Percentiles rank a stretch among this genome's conserved stretches.
These are phyloP conservation scores for Aquilaria sinensis DNA, from an alignment of 345 rosid species.

Conservation along the genomic window DNA sequence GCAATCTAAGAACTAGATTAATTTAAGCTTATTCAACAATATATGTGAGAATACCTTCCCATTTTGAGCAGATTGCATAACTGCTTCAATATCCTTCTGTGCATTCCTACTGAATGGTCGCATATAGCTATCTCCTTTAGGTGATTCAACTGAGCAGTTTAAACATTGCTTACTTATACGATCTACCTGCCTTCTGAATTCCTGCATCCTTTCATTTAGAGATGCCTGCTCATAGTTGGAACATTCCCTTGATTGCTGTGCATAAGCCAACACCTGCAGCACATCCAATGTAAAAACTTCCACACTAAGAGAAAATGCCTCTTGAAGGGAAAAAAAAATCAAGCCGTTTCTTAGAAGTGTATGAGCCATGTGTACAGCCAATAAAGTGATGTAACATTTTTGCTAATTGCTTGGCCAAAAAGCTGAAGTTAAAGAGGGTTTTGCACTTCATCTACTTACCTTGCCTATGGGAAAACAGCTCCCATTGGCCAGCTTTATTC, in stretches of 20 bases:
- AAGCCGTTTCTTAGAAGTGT: no score
- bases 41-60: conserved; percentile 47
- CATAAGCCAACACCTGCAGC: conserved; percentile 62
- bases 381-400: no score
- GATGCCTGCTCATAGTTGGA: conserved; percentile 72
- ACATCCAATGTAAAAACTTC: neutral
- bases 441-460: no score
- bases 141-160: conserved; percentile 25
- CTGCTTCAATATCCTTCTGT: conserved; percentile 67
- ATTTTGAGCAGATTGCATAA: conserved; percentile 66
- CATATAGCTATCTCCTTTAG: conserved; percentile 28
- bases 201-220: conserved; percentile 72
- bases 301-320: no score
- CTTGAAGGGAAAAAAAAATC: no score
- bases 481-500: no score
- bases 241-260: conserved; percentile 81
- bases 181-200: conserved; percentile 58
- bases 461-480: no score
- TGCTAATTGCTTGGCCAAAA: no score
- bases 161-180: conserved; percentile 36
- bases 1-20: neutral
- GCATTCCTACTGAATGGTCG: conserved; percentile 44
- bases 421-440: no score
- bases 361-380: no score
- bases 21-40: neutral